Conservation (phyloP, 1,284 basidiomycete genomes). For the Apiotrichum brassicae region DNA sequence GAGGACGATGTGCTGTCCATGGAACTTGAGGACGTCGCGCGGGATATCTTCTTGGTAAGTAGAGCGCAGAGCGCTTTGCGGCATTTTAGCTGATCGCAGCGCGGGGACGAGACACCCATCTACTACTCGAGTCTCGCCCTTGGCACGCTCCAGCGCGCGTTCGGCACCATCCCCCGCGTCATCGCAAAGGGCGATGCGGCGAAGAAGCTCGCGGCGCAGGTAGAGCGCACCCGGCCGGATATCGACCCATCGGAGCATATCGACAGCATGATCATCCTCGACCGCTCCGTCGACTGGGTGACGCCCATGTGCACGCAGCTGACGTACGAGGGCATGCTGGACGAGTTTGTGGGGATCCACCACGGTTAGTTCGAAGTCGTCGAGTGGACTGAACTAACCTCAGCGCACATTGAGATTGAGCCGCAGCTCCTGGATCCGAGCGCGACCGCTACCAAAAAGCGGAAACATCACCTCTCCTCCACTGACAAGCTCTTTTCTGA, state of each 20-base stretch:
- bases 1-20: slow-evolving; percentile 85
- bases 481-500: slow-evolving; percentile 79
- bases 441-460: slow-evolving; percentile 59
- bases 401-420: slow-evolving; percentile 88
- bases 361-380: slow-evolving; percentile 47
- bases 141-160: slow-evolving; percentile 74
- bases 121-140: slow-evolving; percentile 85
- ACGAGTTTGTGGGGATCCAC: slow-evolving; percentile 83
- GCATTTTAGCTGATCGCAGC: slow-evolving; percentile 50
- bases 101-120: slow-evolving; percentile 86
- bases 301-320: slow-evolving; percentile 93
- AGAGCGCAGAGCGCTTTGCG: too few species aligned
- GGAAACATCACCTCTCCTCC: slow-evolving; percentile 72
- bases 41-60: slow-evolving; percentile 73
- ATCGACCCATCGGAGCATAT: slow-evolving; percentile 52
- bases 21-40: slow-evolving; percentile 74
- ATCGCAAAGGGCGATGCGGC: slow-evolving; percentile 90
- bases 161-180: slow-evolving; percentile 85
- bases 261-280: slow-evolving; percentile 82
- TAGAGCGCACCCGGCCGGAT: slow-evolving; percentile 55
- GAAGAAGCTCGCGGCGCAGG: slow-evolving; percentile 68
- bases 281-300: slow-evolving; percentile 89
- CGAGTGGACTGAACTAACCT: background rate
- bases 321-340: slow-evolving; percentile 95
- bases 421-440: slow-evolving; percentile 61